Evolutionary conservation across 371 early-diverging fungal species (phyloP).

Genomic region (Lichtheimia hyalospora): DNA sequence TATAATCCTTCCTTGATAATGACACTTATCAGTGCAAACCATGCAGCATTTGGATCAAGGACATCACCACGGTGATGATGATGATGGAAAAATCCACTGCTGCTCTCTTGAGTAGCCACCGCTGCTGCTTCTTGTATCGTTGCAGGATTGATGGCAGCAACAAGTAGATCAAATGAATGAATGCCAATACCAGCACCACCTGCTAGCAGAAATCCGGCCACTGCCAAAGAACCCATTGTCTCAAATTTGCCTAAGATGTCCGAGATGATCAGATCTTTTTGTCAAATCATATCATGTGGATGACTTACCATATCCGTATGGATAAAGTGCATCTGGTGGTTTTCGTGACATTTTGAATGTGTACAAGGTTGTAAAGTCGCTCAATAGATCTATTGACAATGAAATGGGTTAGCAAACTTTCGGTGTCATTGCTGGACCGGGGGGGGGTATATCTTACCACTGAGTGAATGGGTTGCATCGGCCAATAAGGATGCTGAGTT

Average conservation of each 20-base stretch:
- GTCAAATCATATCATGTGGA: neutral
- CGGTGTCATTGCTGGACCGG: neutral
- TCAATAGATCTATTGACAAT: constrained; percentile 51
- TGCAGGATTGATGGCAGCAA: constrained; percentile 21
- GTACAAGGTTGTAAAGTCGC: constrained; percentile 70
- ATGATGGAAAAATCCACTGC: constrained; percentile 14
- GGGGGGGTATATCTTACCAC: constrained; percentile 33
- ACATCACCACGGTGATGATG: constrained; percentile 37
- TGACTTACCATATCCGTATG: constrained; percentile 64
- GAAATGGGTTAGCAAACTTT: neutral
- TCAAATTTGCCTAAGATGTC: constrained; percentile 58
- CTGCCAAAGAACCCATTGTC: constrained; percentile 68
- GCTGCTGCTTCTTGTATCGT: constrained; percentile 10
- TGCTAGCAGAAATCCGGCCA: constrained; percentile 61
- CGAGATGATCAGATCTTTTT: neutral
- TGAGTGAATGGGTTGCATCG: constrained; percentile 68
- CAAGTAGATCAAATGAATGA: constrained; percentile 62
- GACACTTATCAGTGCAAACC: constrained; percentile 70
- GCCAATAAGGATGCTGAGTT: constrained; percentile 74
- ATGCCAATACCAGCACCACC: constrained; percentile 65
- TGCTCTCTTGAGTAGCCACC: neutral
- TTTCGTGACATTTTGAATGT: constrained; percentile 69
- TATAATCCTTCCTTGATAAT: constrained; percentile 66
- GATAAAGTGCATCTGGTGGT: constrained; percentile 58
- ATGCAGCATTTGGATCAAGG: constrained; percentile 70